Evolutionary conservation across 106 monocot species (phyloP).

Genomic region (Platanthera zijinensis): DNA sequence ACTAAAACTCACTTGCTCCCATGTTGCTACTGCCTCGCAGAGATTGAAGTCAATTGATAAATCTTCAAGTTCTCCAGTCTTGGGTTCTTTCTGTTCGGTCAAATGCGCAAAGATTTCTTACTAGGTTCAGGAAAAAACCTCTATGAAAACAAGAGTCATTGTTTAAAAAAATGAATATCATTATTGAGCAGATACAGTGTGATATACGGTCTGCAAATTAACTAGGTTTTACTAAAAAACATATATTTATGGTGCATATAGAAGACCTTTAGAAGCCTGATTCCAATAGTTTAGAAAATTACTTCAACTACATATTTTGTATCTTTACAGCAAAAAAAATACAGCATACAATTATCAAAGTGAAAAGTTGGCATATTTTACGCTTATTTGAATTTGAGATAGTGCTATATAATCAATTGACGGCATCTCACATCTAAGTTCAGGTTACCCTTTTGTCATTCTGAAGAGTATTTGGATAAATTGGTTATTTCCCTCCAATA

Average conservation of each 20-base stretch:
- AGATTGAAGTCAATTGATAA: conserved; percentile 93
- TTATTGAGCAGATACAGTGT: not conserved
- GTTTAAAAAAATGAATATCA: not conserved
- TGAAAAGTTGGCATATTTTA: not conserved
- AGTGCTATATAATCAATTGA: not conserved
- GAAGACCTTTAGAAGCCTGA: not conserved
- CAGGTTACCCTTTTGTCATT: not conserved
- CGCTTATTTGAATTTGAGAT: not conserved
- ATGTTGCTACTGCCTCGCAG: conserved; percentile 88
- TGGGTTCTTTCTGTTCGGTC: conserved; percentile 68
- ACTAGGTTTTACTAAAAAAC: not conserved
- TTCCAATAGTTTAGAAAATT: not conserved
- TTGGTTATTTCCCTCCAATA: too few species aligned
- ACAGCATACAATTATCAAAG: not conserved
- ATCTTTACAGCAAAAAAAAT: not conserved
- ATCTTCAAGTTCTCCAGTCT: conserved; percentile 81
- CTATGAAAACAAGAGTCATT: not conserved
- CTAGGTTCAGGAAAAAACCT: not conserved
- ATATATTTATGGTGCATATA: not conserved
- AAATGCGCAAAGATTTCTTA: not conserved
- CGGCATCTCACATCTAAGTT: not conserved
- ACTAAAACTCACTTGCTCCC: conserved; percentile 84
- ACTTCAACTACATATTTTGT: not conserved
- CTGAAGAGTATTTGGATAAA: not conserved
- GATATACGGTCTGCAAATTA: not conserved